These are phyloP conservation scores for Violaceomyces palustris DNA, from an alignment of 1,284 basidiomycete genomes.

Conservation along the genomic window DNA sequence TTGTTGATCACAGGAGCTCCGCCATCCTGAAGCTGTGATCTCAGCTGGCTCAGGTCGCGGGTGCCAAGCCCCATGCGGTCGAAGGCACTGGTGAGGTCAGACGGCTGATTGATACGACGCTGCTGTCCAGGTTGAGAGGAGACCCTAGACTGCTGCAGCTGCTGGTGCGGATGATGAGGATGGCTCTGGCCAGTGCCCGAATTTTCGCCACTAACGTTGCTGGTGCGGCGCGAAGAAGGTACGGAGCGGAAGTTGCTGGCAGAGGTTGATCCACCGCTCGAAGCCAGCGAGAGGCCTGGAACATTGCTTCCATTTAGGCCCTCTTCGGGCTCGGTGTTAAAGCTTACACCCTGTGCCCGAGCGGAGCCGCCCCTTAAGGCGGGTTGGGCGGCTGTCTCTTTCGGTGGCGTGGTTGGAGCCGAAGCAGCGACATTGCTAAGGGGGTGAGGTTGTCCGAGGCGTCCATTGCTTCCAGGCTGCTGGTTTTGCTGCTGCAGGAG, in stretches of 20 bases:
- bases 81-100: constrained; percentile 8
- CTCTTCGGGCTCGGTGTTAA: constrained; percentile 5
- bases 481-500: constrained; percentile 15
- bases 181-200: too few species aligned
- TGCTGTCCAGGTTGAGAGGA: too few species aligned
- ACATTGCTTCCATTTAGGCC: constrained; percentile 21
- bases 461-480: neutral
- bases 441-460: neutral
- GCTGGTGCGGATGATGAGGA: too few species aligned
- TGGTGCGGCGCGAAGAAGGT: constrained; percentile 23
- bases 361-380: constrained; percentile 1
- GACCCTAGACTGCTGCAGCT: neutral
- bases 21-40: too few species aligned
- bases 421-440: constrained; percentile 17
- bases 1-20: too few species aligned
- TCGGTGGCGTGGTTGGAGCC: constrained; percentile 26
- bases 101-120: neutral
- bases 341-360: neutral
- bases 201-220: too few species aligned
- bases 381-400: constrained; percentile 10
- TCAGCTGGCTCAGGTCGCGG: too few species aligned
- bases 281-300: constrained; percentile 8
- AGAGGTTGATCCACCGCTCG: neutral
- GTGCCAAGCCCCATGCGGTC: constrained; percentile 7
- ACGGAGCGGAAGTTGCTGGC: constrained; percentile 15